These are phyloP conservation scores for Thelonectria discophora DNA, from an alignment of 2,329 filamentous ascomycete species.

Conservation along the genomic window DNA sequence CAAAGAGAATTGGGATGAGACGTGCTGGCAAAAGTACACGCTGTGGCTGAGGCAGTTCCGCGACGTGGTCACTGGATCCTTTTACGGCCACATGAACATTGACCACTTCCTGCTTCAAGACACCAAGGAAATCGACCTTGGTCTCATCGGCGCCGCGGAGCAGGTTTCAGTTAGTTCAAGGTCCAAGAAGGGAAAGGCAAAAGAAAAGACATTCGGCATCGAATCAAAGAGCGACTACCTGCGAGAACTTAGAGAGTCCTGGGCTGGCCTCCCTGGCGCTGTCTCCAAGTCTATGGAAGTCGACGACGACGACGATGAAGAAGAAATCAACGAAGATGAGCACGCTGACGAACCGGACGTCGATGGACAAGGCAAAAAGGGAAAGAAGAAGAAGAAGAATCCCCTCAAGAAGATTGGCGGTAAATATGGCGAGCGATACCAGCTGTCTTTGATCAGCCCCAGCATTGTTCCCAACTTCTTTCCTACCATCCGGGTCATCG, in stretches of 20 bases:
- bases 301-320: slow-evolving; percentile 26
- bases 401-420: slow-evolving; percentile 72
- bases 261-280: slow-evolving; percentile 76
- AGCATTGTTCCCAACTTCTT: slow-evolving; percentile 95
- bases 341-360: slow-evolving; percentile 31
- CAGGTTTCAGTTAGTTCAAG: slow-evolving; percentile 29
- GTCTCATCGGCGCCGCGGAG: slow-evolving; percentile 54
- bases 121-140: slow-evolving; percentile 76
- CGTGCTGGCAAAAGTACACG: slow-evolving; percentile 97
- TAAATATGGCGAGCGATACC: slow-evolving; percentile 84
- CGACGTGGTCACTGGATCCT: slow-evolving; percentile 80
- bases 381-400: slow-evolving; percentile 58
- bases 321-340: slow-evolving; percentile 22
- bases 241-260: slow-evolving; percentile 77
- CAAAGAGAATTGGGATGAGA: slow-evolving; percentile 94
- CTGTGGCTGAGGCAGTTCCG: slow-evolving; percentile 91
- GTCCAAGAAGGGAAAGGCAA: slow-evolving; percentile 37
- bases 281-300: slow-evolving; percentile 37
- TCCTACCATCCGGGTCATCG: slow-evolving; percentile 86
- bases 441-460: slow-evolving; percentile 80
- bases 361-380: slow-evolving; percentile 36
- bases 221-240: slow-evolving; percentile 77
- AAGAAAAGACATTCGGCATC: slow-evolving; percentile 62
- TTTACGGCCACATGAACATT: slow-evolving; percentile 98
- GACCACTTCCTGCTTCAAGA: slow-evolving; percentile 97